phyloP scores from a whole-genome alignment of 768 basidiomycete genomes.

The Hortiboletus flavorubellus region DNA sequence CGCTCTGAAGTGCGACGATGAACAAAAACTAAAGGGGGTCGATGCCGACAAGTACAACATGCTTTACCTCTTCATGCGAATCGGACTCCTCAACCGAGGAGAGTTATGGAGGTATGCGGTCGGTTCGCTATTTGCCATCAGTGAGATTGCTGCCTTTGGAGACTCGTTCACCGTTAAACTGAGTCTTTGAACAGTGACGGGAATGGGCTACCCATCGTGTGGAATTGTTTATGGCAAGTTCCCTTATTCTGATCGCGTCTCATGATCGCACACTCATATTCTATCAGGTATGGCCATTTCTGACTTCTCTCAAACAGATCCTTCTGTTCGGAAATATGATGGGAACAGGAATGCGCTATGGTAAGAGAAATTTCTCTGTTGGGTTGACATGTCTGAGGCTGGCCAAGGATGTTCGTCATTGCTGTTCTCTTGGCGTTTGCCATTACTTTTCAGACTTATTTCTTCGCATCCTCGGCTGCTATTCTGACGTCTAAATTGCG shows the following conservation, averaged over 20 bases:
- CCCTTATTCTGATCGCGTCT: not conserved
- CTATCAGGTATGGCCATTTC: slow-evolving; percentile 50
- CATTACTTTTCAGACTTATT: slow-evolving; percentile 67
- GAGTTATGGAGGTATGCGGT: slow-evolving; percentile 56
- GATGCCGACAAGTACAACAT: slow-evolving; percentile 42
- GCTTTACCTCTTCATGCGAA: slow-evolving; percentile 64
- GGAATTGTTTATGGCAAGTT: slow-evolving; percentile 58
- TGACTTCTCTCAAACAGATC: slow-evolving; percentile 48
- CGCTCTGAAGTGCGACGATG: slow-evolving; percentile 45
- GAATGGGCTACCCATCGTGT: slow-evolving; percentile 70
- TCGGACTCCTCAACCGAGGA: slow-evolving; percentile 60
- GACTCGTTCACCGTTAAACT: not conserved
- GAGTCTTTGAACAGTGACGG: slow-evolving; percentile 34
- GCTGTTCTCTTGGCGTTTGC: slow-evolving; percentile 60
- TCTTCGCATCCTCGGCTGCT: slow-evolving; percentile 68
- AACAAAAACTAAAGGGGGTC: slow-evolving; percentile 28
- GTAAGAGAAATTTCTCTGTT: slow-evolving; percentile 29
- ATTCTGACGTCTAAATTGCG: slow-evolving; percentile 69
- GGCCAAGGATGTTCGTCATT: slow-evolving; percentile 70
- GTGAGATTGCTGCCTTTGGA: slow-evolving; percentile 20
- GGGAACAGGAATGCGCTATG: slow-evolving; percentile 74
- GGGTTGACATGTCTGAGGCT: slow-evolving; percentile 7
- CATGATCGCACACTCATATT: not conserved
- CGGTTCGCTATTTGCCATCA: slow-evolving; percentile 53
- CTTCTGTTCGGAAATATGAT: slow-evolving; percentile 42